phyloP scores from a whole-genome alignment of 345 rosid species.

The Gossypium longicalyx region DNA sequence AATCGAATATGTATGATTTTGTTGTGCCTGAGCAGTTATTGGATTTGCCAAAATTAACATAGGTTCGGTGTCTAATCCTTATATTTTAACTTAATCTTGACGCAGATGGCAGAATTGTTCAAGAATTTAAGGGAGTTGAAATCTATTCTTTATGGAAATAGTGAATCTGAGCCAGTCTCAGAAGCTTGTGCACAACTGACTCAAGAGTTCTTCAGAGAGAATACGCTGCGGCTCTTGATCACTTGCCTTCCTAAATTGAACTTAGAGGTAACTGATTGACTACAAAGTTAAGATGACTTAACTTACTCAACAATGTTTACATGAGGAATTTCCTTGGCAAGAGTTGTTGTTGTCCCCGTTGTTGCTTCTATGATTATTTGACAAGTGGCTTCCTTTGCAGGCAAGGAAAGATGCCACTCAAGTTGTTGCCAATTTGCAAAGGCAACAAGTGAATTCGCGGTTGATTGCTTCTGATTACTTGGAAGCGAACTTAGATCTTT shows the following conservation, averaged over 20 bases:
- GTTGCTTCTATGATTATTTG: constrained; percentile 14
- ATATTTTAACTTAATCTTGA: not conserved
- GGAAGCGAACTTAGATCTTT: constrained; percentile 78
- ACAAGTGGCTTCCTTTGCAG: constrained; percentile 35
- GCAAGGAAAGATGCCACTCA: constrained; percentile 96
- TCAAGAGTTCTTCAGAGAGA: constrained; percentile 86
- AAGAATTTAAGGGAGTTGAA: constrained; percentile 80
- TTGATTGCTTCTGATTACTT: constrained; percentile 94
- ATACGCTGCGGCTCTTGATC: constrained; percentile 70
- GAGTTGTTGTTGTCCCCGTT: not conserved
- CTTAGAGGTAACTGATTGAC: constrained; percentile 57
- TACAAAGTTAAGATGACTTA: not conserved
- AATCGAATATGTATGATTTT: not conserved
- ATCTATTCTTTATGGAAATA: constrained; percentile 83
- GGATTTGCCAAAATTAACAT: not conserved
- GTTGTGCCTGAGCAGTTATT: not conserved
- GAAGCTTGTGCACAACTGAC: constrained; percentile 93
- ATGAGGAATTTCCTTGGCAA: not conserved
- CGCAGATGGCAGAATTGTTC: constrained; percentile 74
- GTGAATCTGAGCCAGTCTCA: constrained; percentile 94
- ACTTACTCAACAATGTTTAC: not conserved
- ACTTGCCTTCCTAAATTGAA: constrained; percentile 74
- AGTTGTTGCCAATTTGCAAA: constrained; percentile 93
- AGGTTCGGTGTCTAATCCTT: not conserved
- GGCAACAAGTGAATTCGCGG: constrained; percentile 87